Conservation (phyloP, 108 stramenopile genomes). For the Cyclotella baltica region DNA sequence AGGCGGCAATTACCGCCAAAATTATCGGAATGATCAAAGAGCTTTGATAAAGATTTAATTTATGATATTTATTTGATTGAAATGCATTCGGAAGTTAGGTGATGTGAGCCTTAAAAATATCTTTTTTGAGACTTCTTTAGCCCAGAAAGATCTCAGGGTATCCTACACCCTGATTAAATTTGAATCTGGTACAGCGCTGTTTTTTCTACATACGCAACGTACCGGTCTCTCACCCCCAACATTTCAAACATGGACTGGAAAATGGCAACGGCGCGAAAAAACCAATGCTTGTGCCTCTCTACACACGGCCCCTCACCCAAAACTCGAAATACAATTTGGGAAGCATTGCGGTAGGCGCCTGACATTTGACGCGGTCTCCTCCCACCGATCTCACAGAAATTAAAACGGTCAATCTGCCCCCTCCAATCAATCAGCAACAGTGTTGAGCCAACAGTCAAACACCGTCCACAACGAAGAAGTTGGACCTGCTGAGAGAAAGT, state of each 20-base stretch:
- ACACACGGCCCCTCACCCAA: neutral
- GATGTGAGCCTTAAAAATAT: too few species aligned
- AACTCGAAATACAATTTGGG: slow-evolving; percentile 3
- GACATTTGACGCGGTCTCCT: too few species aligned
- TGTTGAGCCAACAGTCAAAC: neutral
- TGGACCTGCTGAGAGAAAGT: too few species aligned
- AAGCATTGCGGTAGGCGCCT: neutral
- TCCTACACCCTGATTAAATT: slow-evolving; percentile 4
- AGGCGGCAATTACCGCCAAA: too few species aligned
- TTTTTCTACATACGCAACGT: slow-evolving; percentile 2
- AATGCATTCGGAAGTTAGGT: too few species aligned
- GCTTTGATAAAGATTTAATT: too few species aligned
- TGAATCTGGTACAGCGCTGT: neutral
- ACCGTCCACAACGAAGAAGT: too few species aligned
- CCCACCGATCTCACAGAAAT: neutral
- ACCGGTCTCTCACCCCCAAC: neutral
- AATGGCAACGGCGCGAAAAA: neutral
- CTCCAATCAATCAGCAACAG: neutral
- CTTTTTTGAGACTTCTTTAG: slow-evolving; percentile 3
- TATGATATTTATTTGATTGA: too few species aligned
- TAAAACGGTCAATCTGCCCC: neutral
- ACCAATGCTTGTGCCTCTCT: neutral
- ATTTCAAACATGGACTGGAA: slow-evolving; percentile 6
- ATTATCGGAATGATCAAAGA: too few species aligned
- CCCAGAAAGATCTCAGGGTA: neutral